These are phyloP conservation scores for Aspergillus flavus DNA, from an alignment of 2,329 filamentous ascomycete species.

Conservation along the genomic window DNA sequence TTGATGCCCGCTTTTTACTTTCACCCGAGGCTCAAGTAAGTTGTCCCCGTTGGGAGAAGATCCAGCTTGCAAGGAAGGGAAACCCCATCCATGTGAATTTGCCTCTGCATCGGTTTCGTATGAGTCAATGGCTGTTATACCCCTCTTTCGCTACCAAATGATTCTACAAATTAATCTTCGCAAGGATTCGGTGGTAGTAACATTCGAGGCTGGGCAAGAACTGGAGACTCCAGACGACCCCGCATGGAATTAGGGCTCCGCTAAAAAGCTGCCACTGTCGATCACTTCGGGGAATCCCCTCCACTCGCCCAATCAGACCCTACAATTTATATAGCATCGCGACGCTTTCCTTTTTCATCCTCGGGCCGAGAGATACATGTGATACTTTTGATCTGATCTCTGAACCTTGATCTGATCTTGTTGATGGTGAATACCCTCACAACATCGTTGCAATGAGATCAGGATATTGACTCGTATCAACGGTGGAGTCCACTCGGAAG, in stretches of 20 bases:
- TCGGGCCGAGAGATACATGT: slow-evolving; percentile 20
- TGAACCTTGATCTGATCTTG: background rate
- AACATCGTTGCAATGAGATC: background rate
- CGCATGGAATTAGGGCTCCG: slow-evolving; percentile 8
- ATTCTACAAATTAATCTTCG: background rate
- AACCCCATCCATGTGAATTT: background rate
- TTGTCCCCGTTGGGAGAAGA: background rate
- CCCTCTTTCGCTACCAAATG: background rate
- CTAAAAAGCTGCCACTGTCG: slow-evolving; percentile 8
- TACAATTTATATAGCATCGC: slow-evolving; percentile 2
- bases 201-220: background rate
- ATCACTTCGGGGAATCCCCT: slow-evolving; percentile 6
- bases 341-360: slow-evolving; percentile 2
- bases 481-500: background rate
- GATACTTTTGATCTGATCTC: slow-evolving; percentile 9
- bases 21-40: background rate
- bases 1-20: background rate
- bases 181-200: background rate
- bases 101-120: background rate
- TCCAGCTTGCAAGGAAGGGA: background rate
- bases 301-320: background rate
- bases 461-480: background rate
- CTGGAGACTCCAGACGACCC: slow-evolving; percentile 8
- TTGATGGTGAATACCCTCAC: background rate
- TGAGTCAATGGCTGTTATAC: background rate